phyloP scores from a whole-genome alignment of 2,329 filamentous ascomycete species.

The Colletotrichum sp. region DNA sequence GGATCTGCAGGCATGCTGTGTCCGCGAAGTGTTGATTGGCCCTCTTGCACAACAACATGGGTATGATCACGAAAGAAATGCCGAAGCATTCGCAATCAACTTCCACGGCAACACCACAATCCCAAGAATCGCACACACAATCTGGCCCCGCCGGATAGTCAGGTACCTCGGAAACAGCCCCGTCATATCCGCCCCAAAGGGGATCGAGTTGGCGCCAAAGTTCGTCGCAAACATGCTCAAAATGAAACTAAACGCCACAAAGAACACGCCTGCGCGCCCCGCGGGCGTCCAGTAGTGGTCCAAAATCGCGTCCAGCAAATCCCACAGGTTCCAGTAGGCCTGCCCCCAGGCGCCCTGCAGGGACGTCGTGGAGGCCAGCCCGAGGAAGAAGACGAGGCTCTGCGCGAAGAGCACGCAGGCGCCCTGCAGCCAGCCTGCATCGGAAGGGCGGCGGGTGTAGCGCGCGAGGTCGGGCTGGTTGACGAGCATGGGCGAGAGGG shows the following conservation, averaged over 20 bases:
- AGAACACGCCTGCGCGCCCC: slow-evolving; percentile 36
- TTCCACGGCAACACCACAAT: slow-evolving; percentile 37
- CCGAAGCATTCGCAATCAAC: slow-evolving; percentile 25
- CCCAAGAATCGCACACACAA: slow-evolving; percentile 34
- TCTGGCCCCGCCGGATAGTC: slow-evolving; percentile 35
- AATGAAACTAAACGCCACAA: slow-evolving; percentile 29
- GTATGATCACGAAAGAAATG: slow-evolving; percentile 29
- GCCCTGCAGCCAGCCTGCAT: slow-evolving; percentile 35
- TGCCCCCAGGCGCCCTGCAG: slow-evolving; percentile 38
- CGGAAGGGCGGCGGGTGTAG: slow-evolving; percentile 34
- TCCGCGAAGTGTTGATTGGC: too few relatives aligned
- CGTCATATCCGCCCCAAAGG: slow-evolving; percentile 37
- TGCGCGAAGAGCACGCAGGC: slow-evolving; percentile 27
- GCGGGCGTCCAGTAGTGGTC: slow-evolving; percentile 37
- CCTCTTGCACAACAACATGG: too few relatives aligned
- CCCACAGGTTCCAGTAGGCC: slow-evolving; percentile 42
- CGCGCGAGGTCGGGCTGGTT: slow-evolving; percentile 41
- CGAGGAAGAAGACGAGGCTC: slow-evolving; percentile 32
- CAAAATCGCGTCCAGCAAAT: slow-evolving; percentile 38
- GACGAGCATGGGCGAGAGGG: slow-evolving; percentile 36
- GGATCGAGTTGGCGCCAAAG: slow-evolving; percentile 34
- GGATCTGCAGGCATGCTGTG: too few relatives aligned
- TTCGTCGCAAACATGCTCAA: slow-evolving; percentile 28
- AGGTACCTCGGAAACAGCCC: slow-evolving; percentile 34
- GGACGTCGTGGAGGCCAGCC: slow-evolving; percentile 33